Percentiles rank a stretch among this genome's conserved stretches.
Evolutionary conservation across 495 filamentous ascomycete species (phyloP).

Genomic region (Talaromyces stipitatus): DNA sequence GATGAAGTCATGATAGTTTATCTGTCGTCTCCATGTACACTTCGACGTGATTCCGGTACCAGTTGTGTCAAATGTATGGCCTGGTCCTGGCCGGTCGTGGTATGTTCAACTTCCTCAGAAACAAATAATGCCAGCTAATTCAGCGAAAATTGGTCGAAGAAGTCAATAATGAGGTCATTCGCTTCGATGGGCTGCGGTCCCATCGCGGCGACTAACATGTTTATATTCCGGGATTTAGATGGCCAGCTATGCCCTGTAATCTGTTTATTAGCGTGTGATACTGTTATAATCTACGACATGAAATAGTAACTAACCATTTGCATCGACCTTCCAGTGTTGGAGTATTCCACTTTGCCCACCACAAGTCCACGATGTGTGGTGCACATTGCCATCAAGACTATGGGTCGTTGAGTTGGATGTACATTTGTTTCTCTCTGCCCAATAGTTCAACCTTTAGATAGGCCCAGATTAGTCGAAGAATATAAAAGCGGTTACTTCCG

Average conservation of each 20-base stretch:
- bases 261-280: neutral
- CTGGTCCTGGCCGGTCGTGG: too few species aligned
- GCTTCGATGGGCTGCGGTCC: constrained; percentile 6
- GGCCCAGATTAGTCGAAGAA: neutral
- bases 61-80: too few species aligned
- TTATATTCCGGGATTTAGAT: constrained; percentile 2
- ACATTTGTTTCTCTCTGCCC: constrained; percentile 27
- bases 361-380: constrained; percentile 27
- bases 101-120: too few species aligned
- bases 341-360: constrained; percentile 24
- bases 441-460: constrained; percentile 20
- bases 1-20: too few species aligned
- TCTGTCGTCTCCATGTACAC: too few species aligned
- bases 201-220: constrained; percentile 4
- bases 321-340: constrained; percentile 40
- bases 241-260: constrained; percentile 3
- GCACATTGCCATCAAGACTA: neutral
- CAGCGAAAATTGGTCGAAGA: neutral
- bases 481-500: neutral
- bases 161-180: constrained; percentile 3
- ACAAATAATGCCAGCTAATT: neutral
- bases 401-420: constrained; percentile 1
- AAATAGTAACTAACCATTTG: constrained; percentile 14
- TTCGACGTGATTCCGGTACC: too few species aligned
- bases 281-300: neutral